A percentile compares a stretch with the other conserved stretches of the same genome.
phyloP scores from a whole-genome alignment of 257 asterid species.

The Hygrophila difformis region DNA sequence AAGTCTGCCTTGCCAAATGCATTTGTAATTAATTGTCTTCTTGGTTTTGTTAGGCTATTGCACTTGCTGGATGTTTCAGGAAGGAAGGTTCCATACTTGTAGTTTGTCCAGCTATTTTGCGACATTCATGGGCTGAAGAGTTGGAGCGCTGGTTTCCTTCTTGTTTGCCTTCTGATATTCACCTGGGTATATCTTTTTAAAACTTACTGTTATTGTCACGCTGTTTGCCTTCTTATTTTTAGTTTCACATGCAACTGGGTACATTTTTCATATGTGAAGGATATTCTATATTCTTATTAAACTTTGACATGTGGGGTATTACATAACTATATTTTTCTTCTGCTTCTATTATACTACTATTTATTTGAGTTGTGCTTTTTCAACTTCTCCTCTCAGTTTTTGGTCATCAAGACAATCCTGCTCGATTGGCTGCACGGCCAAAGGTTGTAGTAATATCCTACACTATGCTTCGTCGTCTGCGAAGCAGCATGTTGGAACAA shows the following conservation, averaged over 20 bases:
- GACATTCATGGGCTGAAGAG: slow-evolving; percentile 94
- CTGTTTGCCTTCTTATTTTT: too few species aligned
- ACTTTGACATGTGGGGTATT: neutral
- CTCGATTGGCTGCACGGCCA: slow-evolving; percentile 59
- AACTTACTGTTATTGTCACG: neutral
- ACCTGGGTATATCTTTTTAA: slow-evolving; percentile 52
- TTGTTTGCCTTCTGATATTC: slow-evolving; percentile 86
- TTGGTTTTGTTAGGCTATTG: slow-evolving; percentile 63
- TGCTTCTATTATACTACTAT: slow-evolving; percentile 1
- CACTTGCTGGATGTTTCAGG: slow-evolving; percentile 77
- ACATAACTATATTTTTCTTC: neutral
- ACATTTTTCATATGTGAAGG: neutral
- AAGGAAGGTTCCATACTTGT: slow-evolving; percentile 85
- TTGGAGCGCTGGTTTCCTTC: slow-evolving; percentile 87
- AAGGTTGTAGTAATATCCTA: slow-evolving; percentile 76
- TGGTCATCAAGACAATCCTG: slow-evolving; percentile 75
- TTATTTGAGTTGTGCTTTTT: slow-evolving; percentile 10
- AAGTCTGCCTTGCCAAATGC: slow-evolving; percentile 5
- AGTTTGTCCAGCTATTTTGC: slow-evolving; percentile 93
- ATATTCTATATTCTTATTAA: neutral
- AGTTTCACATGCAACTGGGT: neutral
- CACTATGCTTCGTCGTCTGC: slow-evolving; percentile 83
- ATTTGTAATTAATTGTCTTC: slow-evolving; percentile 16
- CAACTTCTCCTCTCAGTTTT: slow-evolving; percentile 45
- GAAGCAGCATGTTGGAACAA: slow-evolving; percentile 58